Base-by-base conservation (phyloP, 2,329 filamentous ascomycete genomes). In the Ascochyta pisi region DNA sequence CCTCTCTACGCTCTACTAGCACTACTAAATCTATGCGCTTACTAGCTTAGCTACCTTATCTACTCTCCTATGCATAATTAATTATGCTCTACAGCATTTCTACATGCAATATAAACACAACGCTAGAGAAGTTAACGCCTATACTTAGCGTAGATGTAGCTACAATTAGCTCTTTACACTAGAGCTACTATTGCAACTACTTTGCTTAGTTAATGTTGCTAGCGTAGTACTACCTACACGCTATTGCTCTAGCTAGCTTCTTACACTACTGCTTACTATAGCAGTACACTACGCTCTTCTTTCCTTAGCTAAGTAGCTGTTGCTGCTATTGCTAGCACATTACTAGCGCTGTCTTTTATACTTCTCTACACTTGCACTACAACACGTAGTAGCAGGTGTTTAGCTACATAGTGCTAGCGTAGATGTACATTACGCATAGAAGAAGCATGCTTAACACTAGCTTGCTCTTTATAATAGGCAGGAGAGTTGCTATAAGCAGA, bases 241-340 rank as follows among this genome's bases (percentile, higher is more conserved):
- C 38, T 9, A 50, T 22, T 1, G 42, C 55, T 23, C 66, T 39
- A 12, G 42, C 53, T 19, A 67, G 34, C 16, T 34, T 5, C 29
- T 66, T 29, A 35, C 44, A 60, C 47, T 61, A 38, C 44, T 9
- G 27, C 29, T 57, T 59, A 35, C 55, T 63, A 5, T 24, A 29
- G 46, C 46, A 60, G 43, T 66, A 66, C 40, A 65, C 59, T 44
- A 61, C 60, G 16, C 54, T 41, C 38, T 62, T 62, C 45, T 58
- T 37, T 44, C 15, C 19, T 29, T 29, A 12, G 27, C 2, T 9
- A 9, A 10, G 46, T 23, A 63, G 51, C 42, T 31, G 6, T 13
- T 26, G n/a, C 29, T 47, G 27, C 19, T 29, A 8, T 34, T 8
- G 13, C 31, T 1, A 34, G 31, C 31, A 6, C 1, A 34, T 34